Percentiles rank a stretch among this genome's conserved stretches.
Conservation (phyloP, 1,284 basidiomycete species). For the Pseudozyma pruni region DNA sequence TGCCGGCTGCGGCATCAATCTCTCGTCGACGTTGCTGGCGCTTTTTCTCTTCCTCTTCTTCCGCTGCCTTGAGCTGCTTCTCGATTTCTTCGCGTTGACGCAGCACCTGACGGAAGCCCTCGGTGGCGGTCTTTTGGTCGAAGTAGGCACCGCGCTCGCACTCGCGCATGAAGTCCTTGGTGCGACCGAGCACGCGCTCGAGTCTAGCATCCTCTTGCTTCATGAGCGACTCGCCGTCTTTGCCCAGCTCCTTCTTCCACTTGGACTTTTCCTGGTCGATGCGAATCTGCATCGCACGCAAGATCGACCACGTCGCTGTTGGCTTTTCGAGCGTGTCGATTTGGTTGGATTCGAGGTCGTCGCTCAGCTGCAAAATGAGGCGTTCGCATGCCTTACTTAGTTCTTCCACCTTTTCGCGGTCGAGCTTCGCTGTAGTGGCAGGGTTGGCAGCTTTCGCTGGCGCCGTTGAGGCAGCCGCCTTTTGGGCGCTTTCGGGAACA, state of each 20-base stretch:
- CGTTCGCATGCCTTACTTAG: constrained; percentile 24
- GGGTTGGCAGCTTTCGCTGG: not conserved
- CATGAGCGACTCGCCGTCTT: constrained; percentile 22
- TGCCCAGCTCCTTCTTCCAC: constrained; percentile 53
- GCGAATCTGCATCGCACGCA: constrained; percentile 55
- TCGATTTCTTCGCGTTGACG: constrained; percentile 51
- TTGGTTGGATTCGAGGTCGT: constrained; percentile 40
- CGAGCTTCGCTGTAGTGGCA: constrained; percentile 3
- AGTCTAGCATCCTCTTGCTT: constrained; percentile 40
- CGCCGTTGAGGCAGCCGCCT: not conserved
- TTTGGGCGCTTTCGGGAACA: constrained; percentile 2
- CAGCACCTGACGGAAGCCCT: constrained; percentile 52
- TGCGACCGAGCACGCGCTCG: constrained; percentile 37
- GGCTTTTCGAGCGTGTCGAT: constrained; percentile 61
- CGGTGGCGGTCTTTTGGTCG: constrained; percentile 48
- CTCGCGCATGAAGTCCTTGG: constrained; percentile 55
- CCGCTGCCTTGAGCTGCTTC: constrained; percentile 45
- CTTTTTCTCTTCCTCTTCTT: constrained; percentile 52
- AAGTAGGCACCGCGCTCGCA: constrained; percentile 57
- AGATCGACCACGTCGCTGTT: constrained; percentile 51
- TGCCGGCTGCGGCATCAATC: constrained; percentile 66
- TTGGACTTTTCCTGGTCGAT: constrained; percentile 56
- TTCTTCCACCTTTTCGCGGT: constrained; percentile 22
- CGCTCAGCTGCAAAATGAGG: constrained; percentile 24
- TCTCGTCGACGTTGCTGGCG: constrained; percentile 71